Evolutionary conservation across 768 basidiomycete genomes (phyloP).

Genomic region (Ramaria sp.): DNA sequence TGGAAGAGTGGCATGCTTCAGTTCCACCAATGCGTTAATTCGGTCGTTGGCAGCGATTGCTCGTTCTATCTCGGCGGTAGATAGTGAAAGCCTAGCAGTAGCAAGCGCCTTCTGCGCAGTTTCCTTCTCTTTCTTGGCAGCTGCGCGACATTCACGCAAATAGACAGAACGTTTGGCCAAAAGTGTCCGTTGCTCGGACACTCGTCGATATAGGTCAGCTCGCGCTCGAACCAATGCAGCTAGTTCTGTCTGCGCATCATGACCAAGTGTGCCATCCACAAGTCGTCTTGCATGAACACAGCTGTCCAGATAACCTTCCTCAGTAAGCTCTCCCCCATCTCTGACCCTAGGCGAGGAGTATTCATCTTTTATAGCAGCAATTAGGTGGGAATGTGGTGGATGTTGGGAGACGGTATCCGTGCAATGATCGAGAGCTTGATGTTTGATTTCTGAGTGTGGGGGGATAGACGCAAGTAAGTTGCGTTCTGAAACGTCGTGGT

Average conservation of each 20-base stretch:
- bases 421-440: background rate
- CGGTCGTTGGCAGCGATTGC: background rate
- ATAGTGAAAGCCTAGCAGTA: background rate
- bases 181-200: background rate
- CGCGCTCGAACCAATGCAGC: background rate
- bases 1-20: background rate
- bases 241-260: background rate
- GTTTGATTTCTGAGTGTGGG: background rate
- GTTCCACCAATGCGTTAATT: background rate
- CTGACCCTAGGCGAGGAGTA: no score
- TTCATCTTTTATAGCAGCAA: no score
- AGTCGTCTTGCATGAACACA: no score
- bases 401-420: background rate
- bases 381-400: no score
- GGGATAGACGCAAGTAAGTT: no score
- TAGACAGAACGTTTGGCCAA: background rate
- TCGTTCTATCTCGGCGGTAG: background rate
- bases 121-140: slow-evolving; percentile 7
- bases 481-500: background rate
- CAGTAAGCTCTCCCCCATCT: no score
- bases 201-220: background rate
- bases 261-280: background rate
- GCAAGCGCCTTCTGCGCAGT: background rate
- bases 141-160: slow-evolving; percentile 4
- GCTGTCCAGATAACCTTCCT: no score